Evolutionary conservation across 2,329 filamentous ascomycete genomes (phyloP).

Genomic region (Pseudonectria foliicola): DNA sequence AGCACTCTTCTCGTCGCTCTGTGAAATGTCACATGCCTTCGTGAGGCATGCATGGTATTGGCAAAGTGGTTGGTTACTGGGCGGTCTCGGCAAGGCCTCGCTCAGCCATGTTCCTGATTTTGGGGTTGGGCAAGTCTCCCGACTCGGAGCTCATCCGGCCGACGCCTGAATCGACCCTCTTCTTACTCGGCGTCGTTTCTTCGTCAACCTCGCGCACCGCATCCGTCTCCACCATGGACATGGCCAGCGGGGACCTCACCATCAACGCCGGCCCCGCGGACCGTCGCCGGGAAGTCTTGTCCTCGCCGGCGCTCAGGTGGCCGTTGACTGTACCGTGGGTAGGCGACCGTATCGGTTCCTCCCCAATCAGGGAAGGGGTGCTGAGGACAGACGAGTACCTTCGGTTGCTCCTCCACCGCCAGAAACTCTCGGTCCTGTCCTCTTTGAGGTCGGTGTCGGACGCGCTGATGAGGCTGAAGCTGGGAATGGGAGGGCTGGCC

Average conservation of each 20-base stretch:
- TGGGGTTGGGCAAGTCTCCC: too few relatives aligned
- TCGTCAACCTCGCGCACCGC: slow-evolving; percentile 11
- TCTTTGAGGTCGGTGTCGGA: slow-evolving; percentile 30
- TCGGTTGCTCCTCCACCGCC: slow-evolving; percentile 45
- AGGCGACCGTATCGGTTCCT: too few relatives aligned
- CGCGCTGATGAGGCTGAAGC: slow-evolving; percentile 42
- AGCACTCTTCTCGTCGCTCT: too few relatives aligned
- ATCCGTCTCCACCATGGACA: slow-evolving; percentile 14
- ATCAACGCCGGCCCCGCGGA: slow-evolving; percentile 21
- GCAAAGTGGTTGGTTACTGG: too few relatives aligned
- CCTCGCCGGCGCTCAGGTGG: slow-evolving; percentile 23
- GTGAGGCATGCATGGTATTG: too few relatives aligned
- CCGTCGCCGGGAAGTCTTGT: slow-evolving; percentile 21
- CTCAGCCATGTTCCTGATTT: too few relatives aligned
- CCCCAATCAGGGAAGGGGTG: slow-evolving; percentile 15
- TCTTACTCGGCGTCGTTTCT: slow-evolving; percentile 18
- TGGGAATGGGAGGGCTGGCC: slow-evolving; percentile 43
- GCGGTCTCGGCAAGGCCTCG: too few relatives aligned
- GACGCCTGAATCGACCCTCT: slow-evolving; percentile 28
- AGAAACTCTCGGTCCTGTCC: slow-evolving; percentile 43
- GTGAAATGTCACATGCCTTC: too few relatives aligned
- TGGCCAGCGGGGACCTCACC: slow-evolving; percentile 14
- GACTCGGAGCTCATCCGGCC: slow-evolving; percentile 25
- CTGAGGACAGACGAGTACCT: slow-evolving; percentile 22
- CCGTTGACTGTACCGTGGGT: too few relatives aligned